Evolutionary conservation across 176 grass and related monocot genomes (phyloP).

Genomic region (Sorghum bicolor): Sorghum_bicolor_NCBIv3 NC_012870.2:74262001-74262500

Average conservation of each 20-base stretch:
- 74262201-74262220: conserved; percentile 94
- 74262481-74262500: conserved; percentile 93
- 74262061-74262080: not conserved
- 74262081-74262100: not conserved
- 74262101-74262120: not conserved
- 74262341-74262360: not conserved
- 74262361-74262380: not conserved
- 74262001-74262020: not conserved
- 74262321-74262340: not conserved
- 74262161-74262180: conserved; percentile 97
- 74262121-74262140: conserved; percentile 55
- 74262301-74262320: not conserved
- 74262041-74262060: not conserved
- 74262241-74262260: conserved; percentile 96
- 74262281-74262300: conserved; percentile 99
- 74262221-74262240: conserved; percentile 96
- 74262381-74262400: conserved; percentile 97
- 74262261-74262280: conserved; percentile 95
- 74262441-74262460: conserved; percentile 99
- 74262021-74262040: not conserved
- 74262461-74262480: conserved; percentile 95
- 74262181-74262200: conserved; percentile 98
- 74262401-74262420: conserved; percentile 91
- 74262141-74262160: conserved; percentile 97
- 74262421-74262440: conserved; percentile 88